phyloP scores from a whole-genome alignment of 805 yeast species.

The Wickerhamomyces rabaulensis region DNA sequence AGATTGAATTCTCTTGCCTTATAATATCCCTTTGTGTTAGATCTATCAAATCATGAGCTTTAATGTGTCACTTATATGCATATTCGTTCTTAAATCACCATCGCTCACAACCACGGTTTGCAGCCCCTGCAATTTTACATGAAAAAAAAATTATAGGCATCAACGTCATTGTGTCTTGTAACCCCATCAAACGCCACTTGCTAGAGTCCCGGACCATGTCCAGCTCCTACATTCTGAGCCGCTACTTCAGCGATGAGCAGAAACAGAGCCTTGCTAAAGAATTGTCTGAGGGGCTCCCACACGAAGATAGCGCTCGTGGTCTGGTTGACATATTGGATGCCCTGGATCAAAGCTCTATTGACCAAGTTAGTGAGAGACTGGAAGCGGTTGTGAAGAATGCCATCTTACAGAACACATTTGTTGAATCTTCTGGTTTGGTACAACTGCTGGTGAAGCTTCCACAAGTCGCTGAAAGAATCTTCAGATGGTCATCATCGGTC shows the following conservation, averaged over 20 bases:
- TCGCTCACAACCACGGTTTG: not conserved
- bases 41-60: too few relatives aligned
- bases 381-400: not conserved
- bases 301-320: conserved; percentile 6
- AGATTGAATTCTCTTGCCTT: too few relatives aligned
- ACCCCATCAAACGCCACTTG: not conserved
- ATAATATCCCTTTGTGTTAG: too few relatives aligned
- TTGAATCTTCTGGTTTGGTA: not conserved
- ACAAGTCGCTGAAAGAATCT: not conserved
- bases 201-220: not conserved
- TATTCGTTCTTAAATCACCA: too few relatives aligned
- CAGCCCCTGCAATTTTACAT: not conserved
- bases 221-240: conserved; percentile 2
- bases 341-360: conserved; percentile 1
- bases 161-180: not conserved
- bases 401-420: not conserved
- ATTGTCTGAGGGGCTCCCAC: conserved; percentile 4
- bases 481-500: conserved; percentile 6
- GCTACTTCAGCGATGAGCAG: conserved; percentile 5
- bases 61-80: too few relatives aligned
- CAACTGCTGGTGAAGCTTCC: conserved; percentile 9
- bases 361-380: conserved; percentile 4
- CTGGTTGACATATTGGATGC: conserved; percentile 7
- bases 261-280: conserved; percentile 3
- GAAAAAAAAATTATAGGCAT: not conserved